phyloP scores from a whole-genome alignment of 805 yeast species.

The Saturnispora mendoncae region DNA sequence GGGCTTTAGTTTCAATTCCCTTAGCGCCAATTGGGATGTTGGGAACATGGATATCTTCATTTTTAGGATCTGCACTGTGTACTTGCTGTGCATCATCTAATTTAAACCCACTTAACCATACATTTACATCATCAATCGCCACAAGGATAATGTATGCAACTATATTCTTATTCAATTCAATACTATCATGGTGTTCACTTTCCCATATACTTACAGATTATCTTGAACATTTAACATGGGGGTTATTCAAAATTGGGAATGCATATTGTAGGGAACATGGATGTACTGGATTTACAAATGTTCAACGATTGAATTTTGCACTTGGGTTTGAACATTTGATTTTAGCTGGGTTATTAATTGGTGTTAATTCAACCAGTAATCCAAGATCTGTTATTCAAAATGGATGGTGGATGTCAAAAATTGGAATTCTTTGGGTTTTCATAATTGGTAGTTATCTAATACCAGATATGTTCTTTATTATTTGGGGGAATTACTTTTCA shows the following conservation, averaged over 20 bases:
- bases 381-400: constrained; percentile 81
- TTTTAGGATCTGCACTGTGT: constrained; percentile 74
- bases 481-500: constrained; percentile 88
- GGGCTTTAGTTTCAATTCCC: constrained; percentile 66
- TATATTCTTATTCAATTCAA: constrained; percentile 65
- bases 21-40: constrained; percentile 45
- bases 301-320: constrained; percentile 86
- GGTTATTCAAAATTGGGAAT: constrained; percentile 49
- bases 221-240: constrained; percentile 64
- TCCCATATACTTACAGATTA: constrained; percentile 69
- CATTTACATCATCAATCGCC: constrained; percentile 60
- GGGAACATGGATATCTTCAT: constrained; percentile 59
- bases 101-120: constrained; percentile 33
- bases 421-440: constrained; percentile 48
- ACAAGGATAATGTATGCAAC: constrained; percentile 85
- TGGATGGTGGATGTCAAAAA: constrained; percentile 82
- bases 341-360: constrained; percentile 57
- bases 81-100: constrained; percentile 41
- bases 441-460: constrained; percentile 60
- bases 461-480: constrained; percentile 78
- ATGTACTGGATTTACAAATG: constrained; percentile 85
- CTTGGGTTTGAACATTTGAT: constrained; percentile 70
- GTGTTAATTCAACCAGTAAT: constrained; percentile 69
- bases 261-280: constrained; percentile 69
- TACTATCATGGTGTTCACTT: constrained; percentile 87